phyloP scores from a whole-genome alignment of 2,329 filamentous ascomycete species.

The Aspergillus phoenicis region DNA sequence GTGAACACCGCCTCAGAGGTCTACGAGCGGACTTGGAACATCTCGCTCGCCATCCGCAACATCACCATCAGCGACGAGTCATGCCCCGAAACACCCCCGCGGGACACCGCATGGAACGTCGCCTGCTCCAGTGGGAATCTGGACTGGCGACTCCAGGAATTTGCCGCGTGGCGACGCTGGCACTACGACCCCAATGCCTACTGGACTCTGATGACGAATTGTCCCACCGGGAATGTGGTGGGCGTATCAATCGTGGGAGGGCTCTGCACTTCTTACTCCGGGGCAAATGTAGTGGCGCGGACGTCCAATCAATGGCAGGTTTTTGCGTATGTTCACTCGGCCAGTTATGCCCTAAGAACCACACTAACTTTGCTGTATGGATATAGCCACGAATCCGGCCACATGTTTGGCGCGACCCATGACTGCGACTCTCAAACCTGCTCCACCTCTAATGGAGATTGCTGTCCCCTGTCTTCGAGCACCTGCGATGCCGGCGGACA shows the following conservation, averaged over 20 bases:
- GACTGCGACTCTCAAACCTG: conserved; percentile 59
- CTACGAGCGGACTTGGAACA: conserved; percentile 88
- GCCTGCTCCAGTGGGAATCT: conserved; percentile 21
- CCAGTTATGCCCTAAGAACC: accelerated
- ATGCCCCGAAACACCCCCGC: conserved; percentile 64
- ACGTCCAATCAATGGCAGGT: conserved; percentile 89
- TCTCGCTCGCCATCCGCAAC: conserved; percentile 83
- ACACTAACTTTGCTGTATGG: too few species aligned
- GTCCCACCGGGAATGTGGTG: conserved; percentile 77
- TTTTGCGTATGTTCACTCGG: conserved; percentile 60
- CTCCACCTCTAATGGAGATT: conserved; percentile 54
- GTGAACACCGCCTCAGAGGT: conserved; percentile 83
- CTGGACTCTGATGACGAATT: conserved; percentile 85
- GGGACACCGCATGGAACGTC: conserved; percentile 42
- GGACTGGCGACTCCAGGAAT: conserved; percentile 59
- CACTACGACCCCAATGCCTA: conserved; percentile 76
- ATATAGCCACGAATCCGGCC: conserved; percentile 74
- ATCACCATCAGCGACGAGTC: conserved; percentile 71
- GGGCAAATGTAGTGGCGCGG: conserved; percentile 81
- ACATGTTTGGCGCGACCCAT: conserved; percentile 84
- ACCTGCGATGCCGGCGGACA: conserved; percentile 70
- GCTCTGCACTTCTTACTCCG: conserved; percentile 57
- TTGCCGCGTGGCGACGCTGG: conserved; percentile 79
- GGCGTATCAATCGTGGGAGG: conserved; percentile 82
- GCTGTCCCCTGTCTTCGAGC: conserved; percentile 70